These are phyloP conservation scores for Daldinia concentrica DNA, from an alignment of 495 filamentous ascomycete species.

Conservation along the genomic window DNA sequence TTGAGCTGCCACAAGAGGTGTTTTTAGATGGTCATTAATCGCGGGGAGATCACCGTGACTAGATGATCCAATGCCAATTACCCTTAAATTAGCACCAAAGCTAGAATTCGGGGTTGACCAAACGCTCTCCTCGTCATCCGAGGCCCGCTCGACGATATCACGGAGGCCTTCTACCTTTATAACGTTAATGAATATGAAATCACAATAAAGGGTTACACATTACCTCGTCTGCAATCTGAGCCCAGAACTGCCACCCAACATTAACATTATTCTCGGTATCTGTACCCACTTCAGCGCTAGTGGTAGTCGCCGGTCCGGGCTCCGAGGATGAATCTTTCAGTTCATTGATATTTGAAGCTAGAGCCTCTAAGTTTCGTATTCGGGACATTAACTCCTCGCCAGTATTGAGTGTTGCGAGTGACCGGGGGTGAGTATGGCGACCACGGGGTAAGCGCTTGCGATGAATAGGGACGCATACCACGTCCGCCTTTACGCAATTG, in stretches of 20 bases:
- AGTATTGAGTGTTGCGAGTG: not conserved
- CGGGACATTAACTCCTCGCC: slow-evolving; percentile 18
- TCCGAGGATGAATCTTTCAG: not conserved
- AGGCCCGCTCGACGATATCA: slow-evolving; percentile 7
- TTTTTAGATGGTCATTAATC: not conserved
- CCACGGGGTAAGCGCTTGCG: slow-evolving; percentile 29
- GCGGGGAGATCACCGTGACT: not conserved
- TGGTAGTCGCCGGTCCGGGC: not conserved
- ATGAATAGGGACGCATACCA: slow-evolving; percentile 26
- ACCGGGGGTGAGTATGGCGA: slow-evolving; percentile 21
- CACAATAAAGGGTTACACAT: not conserved
- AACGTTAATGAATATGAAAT: not conserved
- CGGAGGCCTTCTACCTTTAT: slow-evolving; percentile 12
- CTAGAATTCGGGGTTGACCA: slow-evolving; percentile 9
- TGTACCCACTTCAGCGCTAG: not conserved
- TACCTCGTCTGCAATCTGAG: slow-evolving; percentile 20
- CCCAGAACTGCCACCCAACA: slow-evolving; percentile 15
- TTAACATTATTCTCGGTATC: slow-evolving; percentile 4
- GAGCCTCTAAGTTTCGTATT: slow-evolving; percentile 5
- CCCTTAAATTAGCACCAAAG: not conserved
- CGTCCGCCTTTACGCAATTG: slow-evolving; percentile 21
- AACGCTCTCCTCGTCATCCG: slow-evolving; percentile 18
- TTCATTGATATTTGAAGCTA: slow-evolving; percentile 5
- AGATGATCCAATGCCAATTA: slow-evolving; percentile 4
- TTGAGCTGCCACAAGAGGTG: slow-evolving; percentile 1